These are phyloP conservation scores for Paramecium primaurelia DNA, from an alignment of 73 alveolate species.

Conservation along the genomic window DNA sequence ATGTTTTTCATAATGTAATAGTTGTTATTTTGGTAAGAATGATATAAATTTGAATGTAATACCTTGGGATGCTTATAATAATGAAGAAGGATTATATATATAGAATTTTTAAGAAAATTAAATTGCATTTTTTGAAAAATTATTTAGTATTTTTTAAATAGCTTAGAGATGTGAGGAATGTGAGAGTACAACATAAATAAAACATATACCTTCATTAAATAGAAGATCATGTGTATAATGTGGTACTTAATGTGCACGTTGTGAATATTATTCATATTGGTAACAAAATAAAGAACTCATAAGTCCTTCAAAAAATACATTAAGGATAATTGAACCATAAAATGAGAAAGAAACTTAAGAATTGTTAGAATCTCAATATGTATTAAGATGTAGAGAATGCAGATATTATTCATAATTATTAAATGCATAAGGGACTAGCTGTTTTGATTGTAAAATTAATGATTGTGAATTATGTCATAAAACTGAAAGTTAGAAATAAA, in stretches of 20 bases:
- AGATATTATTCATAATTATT: not conserved
- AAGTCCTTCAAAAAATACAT: not conserved
- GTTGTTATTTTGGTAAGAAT: not conserved
- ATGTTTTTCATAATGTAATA: not conserved
- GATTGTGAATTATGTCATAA: not conserved
- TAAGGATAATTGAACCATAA: not conserved
- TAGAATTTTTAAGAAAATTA: not conserved
- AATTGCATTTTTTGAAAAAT: not conserved
- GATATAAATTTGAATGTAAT: not conserved
- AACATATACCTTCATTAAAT: not conserved
- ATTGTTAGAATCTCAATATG: not conserved
- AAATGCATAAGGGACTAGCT: not conserved
- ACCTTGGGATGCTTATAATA: not conserved
- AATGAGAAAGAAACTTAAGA: not conserved
- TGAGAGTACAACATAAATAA: not conserved
- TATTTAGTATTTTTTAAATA: not conserved
- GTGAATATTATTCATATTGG: conserved; percentile 1
- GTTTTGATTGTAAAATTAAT: not conserved
- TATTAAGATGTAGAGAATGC: conserved; percentile 31
- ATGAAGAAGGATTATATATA: not conserved
- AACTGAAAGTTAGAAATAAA: not conserved
- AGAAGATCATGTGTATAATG: not conserved
- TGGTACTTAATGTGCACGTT: not conserved
- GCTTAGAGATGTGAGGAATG: conserved; percentile 10
- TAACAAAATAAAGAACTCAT: not conserved